These are phyloP conservation scores for Phytophthora meadii DNA, from an alignment of 352 stramenopile genomes.

Conservation along the genomic window DNA sequence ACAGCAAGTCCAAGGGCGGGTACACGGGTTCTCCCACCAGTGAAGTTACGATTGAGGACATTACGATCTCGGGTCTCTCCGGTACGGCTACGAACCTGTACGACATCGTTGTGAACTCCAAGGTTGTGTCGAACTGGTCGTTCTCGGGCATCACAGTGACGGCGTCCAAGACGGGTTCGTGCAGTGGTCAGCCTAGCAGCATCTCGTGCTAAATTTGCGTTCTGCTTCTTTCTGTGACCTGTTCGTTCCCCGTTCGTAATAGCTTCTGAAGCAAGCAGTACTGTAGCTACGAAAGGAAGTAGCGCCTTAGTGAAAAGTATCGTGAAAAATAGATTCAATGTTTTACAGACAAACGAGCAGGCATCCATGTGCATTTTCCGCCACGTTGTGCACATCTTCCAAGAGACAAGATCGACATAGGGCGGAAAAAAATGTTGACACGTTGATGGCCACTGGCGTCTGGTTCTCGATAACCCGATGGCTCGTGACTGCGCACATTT, in stretches of 20 bases:
- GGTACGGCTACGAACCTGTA: conserved; percentile 35
- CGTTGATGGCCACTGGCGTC: conserved; percentile 8
- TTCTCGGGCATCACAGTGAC: conserved; percentile 14
- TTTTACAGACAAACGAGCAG: neutral
- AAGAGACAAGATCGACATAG: neutral
- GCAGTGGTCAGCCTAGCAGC: conserved; percentile 23
- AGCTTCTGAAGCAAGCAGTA: neutral
- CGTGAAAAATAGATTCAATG: conserved; percentile 6
- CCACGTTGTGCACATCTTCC: conserved; percentile 3
- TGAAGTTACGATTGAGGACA: conserved; percentile 8
- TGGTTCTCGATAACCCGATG: conserved; percentile 16
- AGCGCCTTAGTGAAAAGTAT: neutral
- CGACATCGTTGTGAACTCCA: conserved; percentile 31
- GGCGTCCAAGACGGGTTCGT: conserved; percentile 9
- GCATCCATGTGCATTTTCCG: conserved; percentile 2
- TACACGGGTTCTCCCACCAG: conserved; percentile 31
- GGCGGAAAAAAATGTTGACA: conserved; percentile 1
- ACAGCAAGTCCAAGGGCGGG: conserved; percentile 26
- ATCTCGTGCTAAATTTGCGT: conserved; percentile 15
- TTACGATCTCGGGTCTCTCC: conserved; percentile 20
- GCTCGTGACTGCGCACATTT: conserved; percentile 1
- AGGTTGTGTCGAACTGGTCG: conserved; percentile 25
- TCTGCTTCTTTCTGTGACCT: neutral
- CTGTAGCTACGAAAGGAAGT: conserved; percentile 7
- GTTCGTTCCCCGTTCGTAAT: neutral